Evolutionary conservation across 305 asterid genomes (phyloP), one percentile per base, ranked within the genome.

Genomic region (Stenogyne calaminthoides): DNA sequence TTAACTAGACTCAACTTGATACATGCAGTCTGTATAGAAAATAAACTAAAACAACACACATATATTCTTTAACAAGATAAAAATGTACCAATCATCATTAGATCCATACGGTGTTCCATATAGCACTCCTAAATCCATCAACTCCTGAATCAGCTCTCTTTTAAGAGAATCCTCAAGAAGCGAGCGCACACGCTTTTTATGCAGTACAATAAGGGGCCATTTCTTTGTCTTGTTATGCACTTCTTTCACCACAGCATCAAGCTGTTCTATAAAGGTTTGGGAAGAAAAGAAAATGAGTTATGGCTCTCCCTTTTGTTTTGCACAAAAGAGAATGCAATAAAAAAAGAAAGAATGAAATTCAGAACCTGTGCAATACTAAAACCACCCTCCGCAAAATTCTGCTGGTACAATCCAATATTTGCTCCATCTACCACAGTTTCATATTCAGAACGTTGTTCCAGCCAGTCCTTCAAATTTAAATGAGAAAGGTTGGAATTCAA

Each of bases 61-160:
- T 19, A 64, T 12, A 70, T 56, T 40, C 49, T 72, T 36, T 12
- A 61, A 52, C 1, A 15, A 32, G 74, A 60, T 39, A 22, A 68
- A 64, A 20, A 46, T 47, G 32, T 78, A 92, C 99, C 98, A 94
- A 69, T 92, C 99, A 69, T 94, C 99, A 70, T 94, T 94, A 18
- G 99, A 95, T 80, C 99, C 98, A 79, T 84, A 85, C 15, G 99
- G 99, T 56, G 97, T 92, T 78, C 84, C 91, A 79, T 89, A 90
- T 20, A 95, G 83, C 66, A 87, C 77, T 32, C 91, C 93, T 65
- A 77, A 76, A 77, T 88, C 83, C 54, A 82, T 78, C 99, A 96
- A 95, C 71, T 88, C 88, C 72, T 89, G 76, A 81, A 95, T 77
- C 66, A 89, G 73, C 78, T 87, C 96, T 80, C 99, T 84, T 70